Evolutionary conservation across 768 basidiomycete genomes (phyloP), one percentile per base, ranked within the genome.

Genomic region (Termitomyces sp.): DNA sequence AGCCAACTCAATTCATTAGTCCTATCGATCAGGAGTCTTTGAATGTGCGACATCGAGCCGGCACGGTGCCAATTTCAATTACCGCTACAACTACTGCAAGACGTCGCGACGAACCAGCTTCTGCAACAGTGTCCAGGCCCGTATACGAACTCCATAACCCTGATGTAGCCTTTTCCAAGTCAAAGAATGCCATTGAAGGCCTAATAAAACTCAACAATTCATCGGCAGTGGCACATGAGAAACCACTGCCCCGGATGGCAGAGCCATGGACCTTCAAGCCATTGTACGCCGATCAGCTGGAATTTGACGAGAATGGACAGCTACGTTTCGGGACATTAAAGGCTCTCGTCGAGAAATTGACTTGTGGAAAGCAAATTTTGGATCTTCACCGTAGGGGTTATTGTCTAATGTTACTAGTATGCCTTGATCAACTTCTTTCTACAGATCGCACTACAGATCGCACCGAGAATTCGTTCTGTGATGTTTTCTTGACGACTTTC

Each of bases 401-500:
- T 32, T n/a, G n/a, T 41, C n/a, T 10, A 5, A n/a, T 18, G n/a
- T n/a, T n/a, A 22, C 24, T 32, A 3, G 18, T 31, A 24, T 43
- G 13, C 31, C 5, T 48, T 59, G 16, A 58, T 22, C 34, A 31
- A 56, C 12, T 7, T 29, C 53, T 49, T 34, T 37, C 7, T 12
- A 44, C 57, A 64, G 68, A 61, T 58, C 51, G 61, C 52, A 56
- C 7, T 12, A 44, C 57, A 64, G 68, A 61, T 58, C 51, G 61
- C 52, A 56, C 69, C 31, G 64, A 70, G 62, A 68, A 76, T 5
- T 56, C 67, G 12, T 88, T 79, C 67, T 75, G 78, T 27, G 75
- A 78, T 32, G 78, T 82, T n/a, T 95, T 96, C 74, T 76, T 95
- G 46, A 85, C 83, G 71, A 94, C 92, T 16, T 92, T 90, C 73